Conservation (phyloP, 1,284 basidiomycete genomes). For the Crepidotus sp. region DNA sequence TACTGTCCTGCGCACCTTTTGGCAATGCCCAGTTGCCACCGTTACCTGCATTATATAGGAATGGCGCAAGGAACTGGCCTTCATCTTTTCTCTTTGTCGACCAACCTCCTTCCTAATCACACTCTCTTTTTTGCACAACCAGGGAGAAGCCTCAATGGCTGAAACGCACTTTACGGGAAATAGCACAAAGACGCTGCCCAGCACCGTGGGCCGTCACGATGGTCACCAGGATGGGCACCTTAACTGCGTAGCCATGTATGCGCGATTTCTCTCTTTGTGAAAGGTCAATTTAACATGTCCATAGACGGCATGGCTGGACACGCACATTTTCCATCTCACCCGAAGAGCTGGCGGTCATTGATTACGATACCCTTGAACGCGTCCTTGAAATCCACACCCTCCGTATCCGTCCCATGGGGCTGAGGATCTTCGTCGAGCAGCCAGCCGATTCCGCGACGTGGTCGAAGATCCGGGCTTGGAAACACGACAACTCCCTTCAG, state of each 20-base stretch:
- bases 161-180: constrained; percentile 16
- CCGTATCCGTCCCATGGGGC: constrained; percentile 19
- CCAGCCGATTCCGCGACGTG: constrained; percentile 21
- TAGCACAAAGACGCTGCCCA: constrained; percentile 18
- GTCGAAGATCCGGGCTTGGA: constrained; percentile 22
- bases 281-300: neutral
- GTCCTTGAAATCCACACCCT: constrained; percentile 23
- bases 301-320: constrained; percentile 25
- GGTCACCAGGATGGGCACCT: constrained; percentile 20
- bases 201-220: constrained; percentile 19
- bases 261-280: neutral
- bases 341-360: constrained; percentile 20
- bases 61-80: neutral
- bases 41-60: constrained; percentile 9
- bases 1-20: neutral
- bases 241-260: constrained; percentile 19
- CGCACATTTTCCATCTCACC: constrained; percentile 22
- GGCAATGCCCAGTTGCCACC: constrained; percentile 10
- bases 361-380: constrained; percentile 22
- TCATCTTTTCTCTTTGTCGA: constrained; percentile 5
- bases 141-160: constrained; percentile 15
- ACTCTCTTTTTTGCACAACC: constrained; percentile 5
- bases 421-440: constrained; percentile 22
- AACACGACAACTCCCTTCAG: constrained; percentile 23
- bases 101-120: constrained; percentile 1